Percentiles rank a stretch among this genome's conserved stretches.
These are phyloP conservation scores for Pseudogymnoascus pannorum DNA, from an alignment of 2,329 filamentous ascomycete species.

Conservation along the genomic window DNA sequence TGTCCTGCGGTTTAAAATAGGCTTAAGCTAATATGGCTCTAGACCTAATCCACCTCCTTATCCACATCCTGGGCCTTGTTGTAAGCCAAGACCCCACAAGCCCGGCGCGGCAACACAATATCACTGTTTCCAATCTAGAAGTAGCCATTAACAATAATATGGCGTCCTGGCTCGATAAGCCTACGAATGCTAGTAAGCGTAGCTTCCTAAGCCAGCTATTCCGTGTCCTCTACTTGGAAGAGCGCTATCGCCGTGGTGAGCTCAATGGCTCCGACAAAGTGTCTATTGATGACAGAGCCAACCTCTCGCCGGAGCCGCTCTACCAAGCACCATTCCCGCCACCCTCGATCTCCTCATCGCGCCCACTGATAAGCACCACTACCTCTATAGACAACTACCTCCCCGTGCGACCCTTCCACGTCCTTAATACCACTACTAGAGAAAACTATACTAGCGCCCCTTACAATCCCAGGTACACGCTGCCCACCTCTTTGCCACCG, in stretches of 20 bases:
- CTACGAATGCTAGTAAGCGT: constrained; percentile 47
- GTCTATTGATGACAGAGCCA: neutral
- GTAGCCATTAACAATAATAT: constrained; percentile 51
- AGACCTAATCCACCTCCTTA: constrained; percentile 54
- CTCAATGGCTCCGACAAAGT: constrained; percentile 27
- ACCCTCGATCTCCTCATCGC: neutral
- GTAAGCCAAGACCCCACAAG: constrained; percentile 34
- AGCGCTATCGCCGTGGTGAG: constrained; percentile 47
- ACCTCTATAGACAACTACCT: neutral
- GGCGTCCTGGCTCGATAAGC: constrained; percentile 48
- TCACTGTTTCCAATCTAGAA: constrained; percentile 46
- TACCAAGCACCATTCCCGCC: neutral
- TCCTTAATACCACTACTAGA: neutral
- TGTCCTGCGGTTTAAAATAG: constrained; percentile 14
- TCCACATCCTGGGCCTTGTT: constrained; percentile 53
- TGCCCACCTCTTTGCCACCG: neutral
- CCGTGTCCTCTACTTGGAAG: constrained; percentile 50
- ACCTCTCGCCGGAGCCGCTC: neutral
- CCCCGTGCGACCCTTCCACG: neutral
- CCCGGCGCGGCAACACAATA: constrained; percentile 36
- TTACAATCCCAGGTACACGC: neutral
- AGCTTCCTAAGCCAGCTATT: constrained; percentile 54
- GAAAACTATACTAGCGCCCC: neutral
- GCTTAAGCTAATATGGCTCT: constrained; percentile 1
- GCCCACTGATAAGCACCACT: neutral